Evolutionary conservation across 306 rosid species (phyloP), one percentile per base, ranked within the genome.

Genomic region (Elaeagnus macrophylla): DNA sequence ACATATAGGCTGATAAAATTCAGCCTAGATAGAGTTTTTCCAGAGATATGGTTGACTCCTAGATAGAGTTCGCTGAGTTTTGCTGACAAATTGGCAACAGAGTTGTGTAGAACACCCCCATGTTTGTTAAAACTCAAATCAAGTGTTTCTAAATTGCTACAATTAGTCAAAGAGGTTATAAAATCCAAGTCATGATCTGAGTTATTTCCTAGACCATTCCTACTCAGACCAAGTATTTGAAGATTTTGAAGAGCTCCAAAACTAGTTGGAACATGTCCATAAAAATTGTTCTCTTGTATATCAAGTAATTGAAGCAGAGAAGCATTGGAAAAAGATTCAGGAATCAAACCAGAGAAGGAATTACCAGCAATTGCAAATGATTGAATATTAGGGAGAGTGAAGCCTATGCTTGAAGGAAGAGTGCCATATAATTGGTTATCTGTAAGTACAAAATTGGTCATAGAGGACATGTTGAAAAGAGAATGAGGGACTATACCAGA

Each of bases 201-300:
- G 12, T 69, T 64, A 38, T 56, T 66, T 66, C 83, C 79, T 43
- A 77, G 68, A 49, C 42, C 48, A 42, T 77, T 77, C 0, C 1
- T 3, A 3, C 65, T 67, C 39, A 77, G 57, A 39, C 73, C 57
- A 1, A 69, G 54, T 66, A 38, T 19, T 1, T 39, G 55, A 73
- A 68, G 19, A 25, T 41, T 10, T 43, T 6, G 68, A 75, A 73
- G 12, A 48, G 13, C 61, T 53, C 85, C 81, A 10, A 78, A 44
- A 56, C 56, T 69, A 53, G 45, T 42, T 11, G 85, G 94, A 12
- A 84, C 45, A 16, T 37, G 40, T 7, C 79, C 79, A 12, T 60
- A 36, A 3, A 78, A 67, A 61, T 25, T 3, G 51, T 81, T 81
- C 2, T 11, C 9, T 10, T 75, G 35, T 51, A 76, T 51, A 39